phyloP scores from a whole-genome alignment of 768 basidiomycete genomes.

The Amanita fuliginea region DNA sequence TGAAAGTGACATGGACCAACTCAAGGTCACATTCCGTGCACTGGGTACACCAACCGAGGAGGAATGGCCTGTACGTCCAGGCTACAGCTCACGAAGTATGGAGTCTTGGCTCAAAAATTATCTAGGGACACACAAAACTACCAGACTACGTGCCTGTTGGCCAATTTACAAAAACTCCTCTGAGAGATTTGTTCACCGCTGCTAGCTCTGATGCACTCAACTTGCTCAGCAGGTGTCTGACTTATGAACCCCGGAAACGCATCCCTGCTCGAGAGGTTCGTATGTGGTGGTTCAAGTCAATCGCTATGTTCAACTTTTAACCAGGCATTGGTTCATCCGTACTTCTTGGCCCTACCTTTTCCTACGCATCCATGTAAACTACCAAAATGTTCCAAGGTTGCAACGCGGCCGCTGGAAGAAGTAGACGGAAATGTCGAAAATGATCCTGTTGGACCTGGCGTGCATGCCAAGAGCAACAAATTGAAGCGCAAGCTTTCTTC shows the following conservation, averaged over 20 bases:
- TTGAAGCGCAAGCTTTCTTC: slow-evolving; percentile 66
- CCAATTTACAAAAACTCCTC: slow-evolving; percentile 71
- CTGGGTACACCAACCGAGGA: slow-evolving; percentile 94
- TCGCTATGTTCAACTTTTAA: not conserved
- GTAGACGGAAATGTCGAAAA: slow-evolving; percentile 64
- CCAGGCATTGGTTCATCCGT: slow-evolving; percentile 79
- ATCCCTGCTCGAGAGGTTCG: slow-evolving; percentile 71
- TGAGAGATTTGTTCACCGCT: slow-evolving; percentile 85
- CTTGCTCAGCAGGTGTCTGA: slow-evolving; percentile 66
- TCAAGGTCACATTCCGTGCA: slow-evolving; percentile 89
- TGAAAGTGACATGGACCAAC: slow-evolving; percentile 93
- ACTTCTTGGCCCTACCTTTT: slow-evolving; percentile 78
- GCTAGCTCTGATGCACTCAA: slow-evolving; percentile 81
- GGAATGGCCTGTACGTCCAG: slow-evolving; percentile 80
- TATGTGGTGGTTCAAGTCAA: slow-evolving; percentile 6
- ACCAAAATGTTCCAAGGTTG: slow-evolving; percentile 52
- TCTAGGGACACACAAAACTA: slow-evolving; percentile 79
- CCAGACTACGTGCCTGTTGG: slow-evolving; percentile 85
- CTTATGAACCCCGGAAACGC: slow-evolving; percentile 79
- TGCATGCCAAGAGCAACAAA: slow-evolving; percentile 43
- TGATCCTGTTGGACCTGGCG: slow-evolving; percentile 35
- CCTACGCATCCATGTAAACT: slow-evolving; percentile 85
- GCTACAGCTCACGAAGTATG: not conserved
- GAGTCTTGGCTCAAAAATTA: not conserved
- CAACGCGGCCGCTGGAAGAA: slow-evolving; percentile 57